Conservation (phyloP, 805 yeast species). For the Maudiozyma bulderi region DNA sequence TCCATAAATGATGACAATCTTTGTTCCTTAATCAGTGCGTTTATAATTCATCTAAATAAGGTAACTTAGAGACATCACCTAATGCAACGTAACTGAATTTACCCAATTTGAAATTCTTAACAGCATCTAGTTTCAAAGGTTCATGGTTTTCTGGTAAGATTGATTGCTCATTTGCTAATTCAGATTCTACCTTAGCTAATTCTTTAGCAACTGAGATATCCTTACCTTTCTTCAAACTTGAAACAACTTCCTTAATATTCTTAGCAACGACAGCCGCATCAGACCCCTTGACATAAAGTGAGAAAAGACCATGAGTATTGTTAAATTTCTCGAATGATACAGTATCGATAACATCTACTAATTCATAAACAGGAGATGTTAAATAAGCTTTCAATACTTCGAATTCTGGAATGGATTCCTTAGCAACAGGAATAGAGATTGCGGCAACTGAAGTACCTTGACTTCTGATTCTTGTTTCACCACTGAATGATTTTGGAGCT, state of each 20-base stretch:
- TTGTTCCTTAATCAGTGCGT: background rate
- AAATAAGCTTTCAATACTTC: slow-evolving; percentile 64
- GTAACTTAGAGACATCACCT: slow-evolving; percentile 80
- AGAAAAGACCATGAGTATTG: slow-evolving; percentile 76
- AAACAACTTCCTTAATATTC: slow-evolving; percentile 52
- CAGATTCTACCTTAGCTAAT: slow-evolving; percentile 37
- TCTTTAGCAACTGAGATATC: slow-evolving; percentile 52
- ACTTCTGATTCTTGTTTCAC: slow-evolving; percentile 61
- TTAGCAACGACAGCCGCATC: slow-evolving; percentile 49
- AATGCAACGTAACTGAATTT: slow-evolving; percentile 80
- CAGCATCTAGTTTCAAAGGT: slow-evolving; percentile 31
- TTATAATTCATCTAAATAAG: slow-evolving; percentile 82
- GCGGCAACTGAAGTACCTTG: slow-evolving; percentile 62
- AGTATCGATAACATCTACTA: slow-evolving; percentile 42
- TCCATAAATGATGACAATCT: too few relatives aligned
- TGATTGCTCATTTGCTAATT: slow-evolving; percentile 34
- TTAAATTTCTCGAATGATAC: slow-evolving; percentile 57
- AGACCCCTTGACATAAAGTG: slow-evolving; percentile 52
- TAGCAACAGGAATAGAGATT: slow-evolving; percentile 69
- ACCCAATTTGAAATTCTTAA: slow-evolving; percentile 39
- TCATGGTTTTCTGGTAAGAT: background rate
- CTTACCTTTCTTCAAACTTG: slow-evolving; percentile 41
- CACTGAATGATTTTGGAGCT: slow-evolving; percentile 42
- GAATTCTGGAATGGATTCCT: slow-evolving; percentile 53
- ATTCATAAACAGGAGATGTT: slow-evolving; percentile 47